Evolutionary conservation across 2,329 filamentous ascomycete genomes (phyloP).

Genomic region (Myriosclerotinia curreyana): DNA sequence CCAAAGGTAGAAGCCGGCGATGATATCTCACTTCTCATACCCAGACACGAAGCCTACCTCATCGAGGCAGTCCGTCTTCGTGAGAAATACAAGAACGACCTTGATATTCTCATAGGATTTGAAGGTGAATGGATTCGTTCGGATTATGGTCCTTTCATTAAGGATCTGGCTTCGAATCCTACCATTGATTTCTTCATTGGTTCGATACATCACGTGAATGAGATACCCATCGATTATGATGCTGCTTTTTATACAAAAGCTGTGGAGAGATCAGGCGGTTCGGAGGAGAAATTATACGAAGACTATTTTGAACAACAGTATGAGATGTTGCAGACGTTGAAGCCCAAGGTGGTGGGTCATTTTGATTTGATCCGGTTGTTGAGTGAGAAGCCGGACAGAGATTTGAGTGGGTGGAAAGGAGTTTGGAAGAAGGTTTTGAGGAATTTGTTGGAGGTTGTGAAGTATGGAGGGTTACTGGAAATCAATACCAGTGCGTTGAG

Average conservation of each 20-base stretch:
- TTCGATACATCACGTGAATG: slow-evolving; percentile 84
- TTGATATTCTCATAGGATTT: slow-evolving; percentile 83
- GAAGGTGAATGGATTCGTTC: slow-evolving; percentile 90
- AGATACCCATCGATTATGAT: slow-evolving; percentile 87
- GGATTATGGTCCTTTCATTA: slow-evolving; percentile 56
- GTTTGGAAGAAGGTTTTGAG: slow-evolving; percentile 74
- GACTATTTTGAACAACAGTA: slow-evolving; percentile 87
- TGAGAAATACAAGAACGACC: slow-evolving; percentile 63
- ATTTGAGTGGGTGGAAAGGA: slow-evolving; percentile 53
- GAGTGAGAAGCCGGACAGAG: slow-evolving; percentile 63
- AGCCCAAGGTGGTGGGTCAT: slow-evolving; percentile 81
- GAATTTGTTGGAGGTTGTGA: slow-evolving; percentile 68
- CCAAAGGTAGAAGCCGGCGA: slow-evolving; percentile 47
- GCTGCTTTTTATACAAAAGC: slow-evolving; percentile 55
- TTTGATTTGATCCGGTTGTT: slow-evolving; percentile 88
- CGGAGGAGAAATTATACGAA: slow-evolving; percentile 71
- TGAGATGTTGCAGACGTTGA: slow-evolving; percentile 70
- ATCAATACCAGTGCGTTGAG: slow-evolving; percentile 83
- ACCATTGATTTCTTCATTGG: slow-evolving; percentile 87
- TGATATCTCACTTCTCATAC: slow-evolving; percentile 47
- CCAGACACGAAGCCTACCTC: slow-evolving; percentile 69
- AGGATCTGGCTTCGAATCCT: slow-evolving; percentile 55
- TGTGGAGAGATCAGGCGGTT: slow-evolving; percentile 46
- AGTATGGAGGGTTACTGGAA: slow-evolving; percentile 81
- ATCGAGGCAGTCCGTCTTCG: slow-evolving; percentile 72